A percentile compares a stretch with the other conserved stretches of the same genome.
Evolutionary conservation across 31 red algal species (phyloP).

Genomic region (Endocladia muricata): DNA sequence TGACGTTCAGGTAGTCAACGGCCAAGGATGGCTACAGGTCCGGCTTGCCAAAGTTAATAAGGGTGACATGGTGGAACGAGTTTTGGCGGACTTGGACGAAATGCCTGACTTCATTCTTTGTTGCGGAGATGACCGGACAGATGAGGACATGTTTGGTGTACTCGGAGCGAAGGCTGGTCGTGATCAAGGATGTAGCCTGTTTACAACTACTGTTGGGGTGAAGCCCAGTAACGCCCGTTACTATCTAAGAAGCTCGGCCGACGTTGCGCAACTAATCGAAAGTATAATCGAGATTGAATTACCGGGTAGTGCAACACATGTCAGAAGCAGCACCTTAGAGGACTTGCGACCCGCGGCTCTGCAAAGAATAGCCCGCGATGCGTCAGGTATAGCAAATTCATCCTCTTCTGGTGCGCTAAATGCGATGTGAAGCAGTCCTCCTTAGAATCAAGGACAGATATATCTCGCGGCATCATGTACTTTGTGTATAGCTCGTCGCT

Average conservation of each 20-base stretch:
- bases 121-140: constrained; percentile 95
- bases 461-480: no score
- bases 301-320: constrained; percentile 48
- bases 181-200: constrained; percentile 34
- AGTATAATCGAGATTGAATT: constrained; percentile 55
- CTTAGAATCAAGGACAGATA: no score
- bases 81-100: constrained; percentile 56
- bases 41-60: constrained; percentile 90
- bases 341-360: constrained; percentile 42
- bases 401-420: constrained; percentile 20
- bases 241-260: constrained; percentile 71
- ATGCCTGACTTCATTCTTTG: constrained; percentile 88
- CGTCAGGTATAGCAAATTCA: not conserved
- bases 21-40: constrained; percentile 93
- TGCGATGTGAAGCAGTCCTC: no score
- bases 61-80: constrained; percentile 78
- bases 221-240: constrained; percentile 90
- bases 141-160: constrained; percentile 97
- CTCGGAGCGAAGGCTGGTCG: constrained; percentile 18
- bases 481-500: no score
- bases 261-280: constrained; percentile 80
- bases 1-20: constrained; percentile 89
- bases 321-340: constrained; percentile 52
- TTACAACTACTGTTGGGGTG: constrained; percentile 91
- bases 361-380: not conserved